Base-by-base conservation (phyloP, 805 yeast species). In the Candida khao-thaluensis region DNA sequence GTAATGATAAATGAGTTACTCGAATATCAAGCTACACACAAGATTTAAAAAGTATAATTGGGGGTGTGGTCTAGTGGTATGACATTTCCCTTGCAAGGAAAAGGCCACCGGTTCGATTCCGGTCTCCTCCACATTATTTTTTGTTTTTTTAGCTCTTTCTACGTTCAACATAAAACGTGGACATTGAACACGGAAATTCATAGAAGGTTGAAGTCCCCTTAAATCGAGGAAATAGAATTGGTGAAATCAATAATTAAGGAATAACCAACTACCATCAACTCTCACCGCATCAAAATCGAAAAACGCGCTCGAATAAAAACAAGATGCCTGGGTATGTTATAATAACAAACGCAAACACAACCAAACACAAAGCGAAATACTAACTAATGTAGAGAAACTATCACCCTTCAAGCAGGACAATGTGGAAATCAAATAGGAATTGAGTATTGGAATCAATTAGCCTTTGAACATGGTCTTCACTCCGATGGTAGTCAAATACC, bases 371-470 rank as follows among this genome's bases (percentile, higher is more conserved):
- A n/a, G n/a, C n/a, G n/a, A n/a, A 21, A 24, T 47, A 59, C 65
- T 56, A 60, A 56, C 60, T 5, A 14, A 5, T 7, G 5, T 27
- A 66, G 90, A 7, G 89, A 84, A 57, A 77, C 83, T 2, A 69
- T 84, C 28, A 81, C 90, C 1, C 59, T 84, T 8, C 90, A 83
- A 51, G 78, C 79, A 8, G 95, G 96, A 17, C 99, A 93, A 64
- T 93, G 99, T 67, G 99, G 99, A 42, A 93, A 93, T 62, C 98
- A 91, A 58, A 82, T 91, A 1, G 97, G 97, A 17, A 78, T 85
- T 40, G 84, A 85, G 59, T 91, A 90, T 60, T 93, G 99, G 99
- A 73, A 79, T 33, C 96, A 87, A 58, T 60, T 91, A 39, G 85
- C 95, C 30, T 62, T 70, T 20, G 98, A 91, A 53, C 99, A 91